Evolutionary conservation across 345 rosid genomes (phyloP).

Genomic region (Carallia pectinifolia): DNA sequence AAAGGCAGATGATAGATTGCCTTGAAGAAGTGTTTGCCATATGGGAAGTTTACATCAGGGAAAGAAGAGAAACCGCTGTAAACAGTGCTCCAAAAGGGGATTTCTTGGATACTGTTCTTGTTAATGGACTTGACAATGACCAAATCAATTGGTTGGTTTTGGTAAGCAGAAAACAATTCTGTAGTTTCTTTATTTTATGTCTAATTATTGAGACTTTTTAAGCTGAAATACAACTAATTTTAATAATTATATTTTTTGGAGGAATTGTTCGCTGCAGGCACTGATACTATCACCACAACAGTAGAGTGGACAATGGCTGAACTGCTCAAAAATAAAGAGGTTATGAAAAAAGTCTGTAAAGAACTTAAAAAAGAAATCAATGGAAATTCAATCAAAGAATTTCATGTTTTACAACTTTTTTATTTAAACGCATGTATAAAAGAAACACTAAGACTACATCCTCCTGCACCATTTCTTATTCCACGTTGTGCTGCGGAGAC

Average conservation of each 20-base stretch:
- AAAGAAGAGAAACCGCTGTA: constrained; percentile 15
- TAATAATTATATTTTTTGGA: background rate
- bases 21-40: background rate
- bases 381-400: background rate
- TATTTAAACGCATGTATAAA: constrained; percentile 14
- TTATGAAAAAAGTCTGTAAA: background rate
- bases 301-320: constrained; percentile 14
- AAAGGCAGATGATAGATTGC: background rate
- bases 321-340: constrained; percentile 11
- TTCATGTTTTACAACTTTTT: constrained; percentile 4
- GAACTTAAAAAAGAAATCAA: constrained; percentile 10
- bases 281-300: constrained; percentile 10
- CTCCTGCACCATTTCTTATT: constrained; percentile 18
- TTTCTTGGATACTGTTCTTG: constrained; percentile 18
- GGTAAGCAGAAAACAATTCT: background rate
- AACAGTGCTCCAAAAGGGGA: background rate
- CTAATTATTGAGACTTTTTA: background rate
- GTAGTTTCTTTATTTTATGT: background rate
- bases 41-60: constrained; percentile 14
- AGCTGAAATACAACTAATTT: background rate
- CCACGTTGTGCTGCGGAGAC: constrained; percentile 11
- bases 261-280: constrained; percentile 12
- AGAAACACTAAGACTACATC: constrained; percentile 21
- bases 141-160: constrained; percentile 18
- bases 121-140: constrained; percentile 13